phyloP scores from a whole-genome alignment of 2,329 filamentous ascomycete genomes.

The Pyrenochaeta sp. region DNA sequence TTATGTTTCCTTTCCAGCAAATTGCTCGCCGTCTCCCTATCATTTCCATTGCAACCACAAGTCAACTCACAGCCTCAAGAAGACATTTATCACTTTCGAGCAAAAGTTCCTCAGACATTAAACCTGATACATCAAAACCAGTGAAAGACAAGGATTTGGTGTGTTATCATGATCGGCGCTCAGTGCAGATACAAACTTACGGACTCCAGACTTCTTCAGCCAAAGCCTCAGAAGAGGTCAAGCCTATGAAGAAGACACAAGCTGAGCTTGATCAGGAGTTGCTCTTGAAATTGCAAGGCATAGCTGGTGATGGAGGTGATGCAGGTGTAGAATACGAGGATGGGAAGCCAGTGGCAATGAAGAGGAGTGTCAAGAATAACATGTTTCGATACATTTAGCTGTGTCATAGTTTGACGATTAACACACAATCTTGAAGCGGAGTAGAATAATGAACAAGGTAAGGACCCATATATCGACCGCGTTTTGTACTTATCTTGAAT shows the following conservation, averaged over 20 bases:
- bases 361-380: constrained; percentile 76
- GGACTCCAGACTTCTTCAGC: constrained; percentile 13
- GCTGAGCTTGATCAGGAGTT: constrained; percentile 74
- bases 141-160: constrained; percentile 3
- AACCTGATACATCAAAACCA: background rate
- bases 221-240: constrained; percentile 21
- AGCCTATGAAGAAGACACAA: constrained; percentile 61
- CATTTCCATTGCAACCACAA: background rate
- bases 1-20: constrained; percentile 2
- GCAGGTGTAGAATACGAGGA: constrained; percentile 79
- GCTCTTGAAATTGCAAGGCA: constrained; percentile 68
- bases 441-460: too few species aligned
- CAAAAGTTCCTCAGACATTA: constrained; percentile 11
- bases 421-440: too few species aligned
- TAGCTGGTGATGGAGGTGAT: constrained; percentile 74
- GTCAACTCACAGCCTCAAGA: background rate
- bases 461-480: too few species aligned
- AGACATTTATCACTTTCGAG: background rate
- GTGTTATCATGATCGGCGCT: background rate
- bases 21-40: background rate
- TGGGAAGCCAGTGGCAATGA: constrained; percentile 75
- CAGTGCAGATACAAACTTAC: background rate
- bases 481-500: too few species aligned
- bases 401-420: too few species aligned
- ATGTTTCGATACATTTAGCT: constrained; percentile 75